phyloP scores from a whole-genome alignment of 1,284 basidiomycete genomes.

The Ganoderma boninense region DNA sequence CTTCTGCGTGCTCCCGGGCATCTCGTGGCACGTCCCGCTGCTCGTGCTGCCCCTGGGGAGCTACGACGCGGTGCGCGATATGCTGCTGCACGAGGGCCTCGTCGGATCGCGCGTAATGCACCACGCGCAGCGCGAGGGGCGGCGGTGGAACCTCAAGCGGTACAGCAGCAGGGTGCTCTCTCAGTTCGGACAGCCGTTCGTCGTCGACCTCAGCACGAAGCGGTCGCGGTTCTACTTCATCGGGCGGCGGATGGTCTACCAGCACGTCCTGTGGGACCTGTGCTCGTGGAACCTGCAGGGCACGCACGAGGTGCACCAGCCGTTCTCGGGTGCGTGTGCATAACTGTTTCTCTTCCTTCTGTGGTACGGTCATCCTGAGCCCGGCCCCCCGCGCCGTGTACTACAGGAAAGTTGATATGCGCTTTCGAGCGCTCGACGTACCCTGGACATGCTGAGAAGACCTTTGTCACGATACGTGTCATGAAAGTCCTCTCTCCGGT shows the following conservation, averaged over 20 bases:
- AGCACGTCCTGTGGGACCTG: background rate
- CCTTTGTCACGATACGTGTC: background rate
- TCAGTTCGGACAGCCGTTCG: background rate
- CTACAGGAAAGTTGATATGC: background rate
- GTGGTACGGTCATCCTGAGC: background rate
- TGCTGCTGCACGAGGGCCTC: background rate
- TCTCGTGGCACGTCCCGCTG: background rate
- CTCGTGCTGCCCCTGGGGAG: background rate
- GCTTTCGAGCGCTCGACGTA: background rate
- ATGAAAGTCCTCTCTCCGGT: background rate
- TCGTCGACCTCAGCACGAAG: background rate
- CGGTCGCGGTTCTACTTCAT: background rate
- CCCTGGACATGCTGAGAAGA: background rate
- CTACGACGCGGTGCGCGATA: background rate
- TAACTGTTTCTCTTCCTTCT: background rate
- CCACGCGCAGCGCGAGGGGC: background rate
- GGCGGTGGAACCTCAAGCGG: background rate
- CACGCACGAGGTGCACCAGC: background rate
- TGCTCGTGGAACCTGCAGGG: background rate
- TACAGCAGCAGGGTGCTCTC: background rate
- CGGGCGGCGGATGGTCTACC: background rate
- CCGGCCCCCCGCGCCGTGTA: background rate
- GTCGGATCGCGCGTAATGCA: background rate
- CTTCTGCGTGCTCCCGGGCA: background rate
- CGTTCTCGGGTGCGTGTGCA: background rate